Base-by-base conservation (phyloP, 2,329 filamentous ascomycete genomes). In the Clarireedia paspali region DNA sequence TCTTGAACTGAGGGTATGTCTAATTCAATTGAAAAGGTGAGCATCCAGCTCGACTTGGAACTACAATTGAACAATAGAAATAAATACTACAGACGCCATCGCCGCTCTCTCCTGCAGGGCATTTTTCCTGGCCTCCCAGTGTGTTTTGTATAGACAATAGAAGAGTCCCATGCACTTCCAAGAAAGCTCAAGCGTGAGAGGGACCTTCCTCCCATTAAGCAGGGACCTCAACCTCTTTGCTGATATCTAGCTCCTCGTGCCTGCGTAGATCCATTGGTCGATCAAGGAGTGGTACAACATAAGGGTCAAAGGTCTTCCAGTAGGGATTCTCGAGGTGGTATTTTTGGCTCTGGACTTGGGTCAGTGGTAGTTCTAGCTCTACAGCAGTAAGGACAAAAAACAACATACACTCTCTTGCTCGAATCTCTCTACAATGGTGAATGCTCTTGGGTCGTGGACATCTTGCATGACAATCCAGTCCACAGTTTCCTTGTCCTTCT, bases 381-480 rank as follows among this genome's bases (percentile, higher is more conserved):
- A 39, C 48, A 6, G 10, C 7, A 10, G 17, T 24, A 6, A 9
- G 20, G 40, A 67, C 20, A 53, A 49, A 26, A 38, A 27, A 50
- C 3, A 12, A 74, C 79, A 57, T 69, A 84, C 81, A 50, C 73
- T 74, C 68, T 89, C 87, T 58, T 84, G 77, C 64, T 80, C 77
- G 70, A 88, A 90, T 34, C 87, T 75, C 73, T 90, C 87, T 47
- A 90, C 85, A 64, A 90, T 87, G 48, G 83, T 88, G 71, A 90
- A 90, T 50, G 84, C 82, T 57, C 84, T 77, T 46, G 77, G 77
- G 69, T 89, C 86, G 64, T 80, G 75, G 57, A 83, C 77, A 64
- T 84, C 83, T 73, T 89, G 87, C 87, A 89, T 89, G 60, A 90
- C 86, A 70, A 88, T 82, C 87, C 87, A 89, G 52, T 14, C 79